Evolutionary conservation across 768 basidiomycete species (phyloP).

Genomic region (Termitomyces sp.): DNA sequence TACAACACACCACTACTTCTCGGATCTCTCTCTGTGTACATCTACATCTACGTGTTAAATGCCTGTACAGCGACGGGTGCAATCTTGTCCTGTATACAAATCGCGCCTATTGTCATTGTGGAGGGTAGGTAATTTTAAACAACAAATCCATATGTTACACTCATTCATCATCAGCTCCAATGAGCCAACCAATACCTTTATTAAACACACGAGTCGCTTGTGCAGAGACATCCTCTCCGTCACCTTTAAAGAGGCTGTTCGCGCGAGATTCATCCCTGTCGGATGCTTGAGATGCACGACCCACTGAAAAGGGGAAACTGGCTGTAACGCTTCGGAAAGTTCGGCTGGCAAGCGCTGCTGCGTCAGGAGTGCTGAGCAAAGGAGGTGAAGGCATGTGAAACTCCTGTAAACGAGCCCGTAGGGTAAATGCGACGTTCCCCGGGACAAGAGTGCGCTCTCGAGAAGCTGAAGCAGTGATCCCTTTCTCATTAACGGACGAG

Average conservation of each 20-base stretch:
- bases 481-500: conserved; percentile 19
- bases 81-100: not conserved
- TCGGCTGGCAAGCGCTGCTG: conserved; percentile 70
- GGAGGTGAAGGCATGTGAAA: conserved; percentile 68
- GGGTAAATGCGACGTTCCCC: conserved; percentile 40
- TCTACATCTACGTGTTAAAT: not conserved
- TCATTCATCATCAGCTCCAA: conserved; percentile 71
- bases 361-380: conserved; percentile 67
- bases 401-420: conserved; percentile 57
- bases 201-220: conserved; percentile 77
- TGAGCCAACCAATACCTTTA: conserved; percentile 93
- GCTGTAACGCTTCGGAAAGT: conserved; percentile 77
- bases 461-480: conserved; percentile 14
- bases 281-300: conserved; percentile 31
- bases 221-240: conserved; percentile 59
- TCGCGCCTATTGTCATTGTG: not conserved
- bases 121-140: too few relatives aligned
- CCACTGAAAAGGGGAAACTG: conserved; percentile 64
- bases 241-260: conserved; percentile 34
- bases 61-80: not conserved
- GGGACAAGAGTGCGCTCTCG: conserved; percentile 17
- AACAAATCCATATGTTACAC: not conserved
- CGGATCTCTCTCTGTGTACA: conserved; percentile 8
- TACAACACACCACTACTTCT: conserved; percentile 4
- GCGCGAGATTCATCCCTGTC: conserved; percentile 39